Conservation (phyloP, 257 asterid species). For the Capsicum pubescens region DNA sequence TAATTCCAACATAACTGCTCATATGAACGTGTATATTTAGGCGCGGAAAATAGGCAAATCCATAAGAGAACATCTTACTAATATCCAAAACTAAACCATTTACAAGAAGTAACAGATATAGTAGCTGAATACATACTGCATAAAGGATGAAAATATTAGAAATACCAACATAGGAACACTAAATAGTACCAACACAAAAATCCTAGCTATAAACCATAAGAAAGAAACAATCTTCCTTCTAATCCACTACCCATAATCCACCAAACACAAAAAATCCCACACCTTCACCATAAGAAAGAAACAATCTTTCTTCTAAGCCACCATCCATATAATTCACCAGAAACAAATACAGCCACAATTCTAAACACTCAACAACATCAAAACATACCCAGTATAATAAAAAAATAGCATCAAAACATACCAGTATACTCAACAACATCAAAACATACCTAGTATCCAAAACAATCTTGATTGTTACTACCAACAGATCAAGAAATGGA, state of each 20-base stretch:
- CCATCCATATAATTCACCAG: neutral
- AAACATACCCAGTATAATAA: no score
- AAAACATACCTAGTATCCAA: no score
- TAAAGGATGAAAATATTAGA: neutral
- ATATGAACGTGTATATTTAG: neutral
- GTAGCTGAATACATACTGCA: neutral
- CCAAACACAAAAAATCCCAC: no score
- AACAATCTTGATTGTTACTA: no score
- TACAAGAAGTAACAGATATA: neutral
- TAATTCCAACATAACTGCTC: neutral
- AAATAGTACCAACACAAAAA: neutral
- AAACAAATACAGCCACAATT: slow-evolving; percentile 14
- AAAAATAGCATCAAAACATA: no score
- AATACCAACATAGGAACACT: neutral
- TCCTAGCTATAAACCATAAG: neutral
- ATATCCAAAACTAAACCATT: neutral
- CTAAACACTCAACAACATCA: neutral
- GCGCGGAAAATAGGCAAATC: neutral
- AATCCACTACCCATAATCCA: no score
- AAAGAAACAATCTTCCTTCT: no score
- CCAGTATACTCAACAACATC: no score
- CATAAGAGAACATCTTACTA: neutral
- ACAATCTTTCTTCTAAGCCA: slow-evolving; percentile 1
- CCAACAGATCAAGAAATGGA: no score
- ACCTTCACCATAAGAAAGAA: slow-evolving; percentile 1